Percentiles rank a stretch among this genome's conserved stretches.
Conservation (phyloP, 1,284 basidiomycete species). For the Jaminaea rosea region DNA sequence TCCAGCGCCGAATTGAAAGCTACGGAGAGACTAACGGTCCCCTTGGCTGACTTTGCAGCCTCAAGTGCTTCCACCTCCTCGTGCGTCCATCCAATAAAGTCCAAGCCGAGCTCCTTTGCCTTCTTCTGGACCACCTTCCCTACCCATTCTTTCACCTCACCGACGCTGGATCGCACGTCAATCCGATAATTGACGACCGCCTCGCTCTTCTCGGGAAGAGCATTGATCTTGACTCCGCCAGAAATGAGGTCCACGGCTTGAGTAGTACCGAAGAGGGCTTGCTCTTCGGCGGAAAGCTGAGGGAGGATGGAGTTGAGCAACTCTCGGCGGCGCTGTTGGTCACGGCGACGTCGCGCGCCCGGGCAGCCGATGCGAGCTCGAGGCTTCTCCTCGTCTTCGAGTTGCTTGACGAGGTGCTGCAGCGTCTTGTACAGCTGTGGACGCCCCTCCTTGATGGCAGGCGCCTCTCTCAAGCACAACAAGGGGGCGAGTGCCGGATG, state of each 20-base stretch:
- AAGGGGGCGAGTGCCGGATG: constrained; percentile 50
- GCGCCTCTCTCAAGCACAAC: constrained; percentile 53
- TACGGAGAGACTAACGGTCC: not conserved
- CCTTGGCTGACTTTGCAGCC: not conserved
- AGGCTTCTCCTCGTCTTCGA: no score
- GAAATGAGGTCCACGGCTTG: constrained; percentile 62
- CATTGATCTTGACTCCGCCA: constrained; percentile 63
- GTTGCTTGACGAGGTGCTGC: constrained; percentile 4
- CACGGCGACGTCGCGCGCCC: not conserved
- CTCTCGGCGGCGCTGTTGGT: constrained; percentile 45
- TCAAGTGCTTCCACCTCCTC: not conserved
- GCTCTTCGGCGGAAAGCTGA: constrained; percentile 16
- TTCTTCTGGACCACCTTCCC: constrained; percentile 50
- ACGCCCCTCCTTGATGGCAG: constrained; percentile 48
- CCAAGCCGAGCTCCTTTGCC: constrained; percentile 54
- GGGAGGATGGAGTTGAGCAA: no score
- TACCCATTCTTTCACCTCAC: constrained; percentile 51
- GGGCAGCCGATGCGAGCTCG: not conserved
- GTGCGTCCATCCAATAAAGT: constrained; percentile 51
- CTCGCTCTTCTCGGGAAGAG: constrained; percentile 56
- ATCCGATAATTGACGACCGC: constrained; percentile 59
- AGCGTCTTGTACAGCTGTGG: not conserved
- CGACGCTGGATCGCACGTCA: constrained; percentile 52
- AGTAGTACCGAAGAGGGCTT: constrained; percentile 57
- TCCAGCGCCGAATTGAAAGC: constrained; percentile 46